Base-by-base conservation (phyloP, 768 basidiomycete genomes). In the Russula griseocarnosa region DNA sequence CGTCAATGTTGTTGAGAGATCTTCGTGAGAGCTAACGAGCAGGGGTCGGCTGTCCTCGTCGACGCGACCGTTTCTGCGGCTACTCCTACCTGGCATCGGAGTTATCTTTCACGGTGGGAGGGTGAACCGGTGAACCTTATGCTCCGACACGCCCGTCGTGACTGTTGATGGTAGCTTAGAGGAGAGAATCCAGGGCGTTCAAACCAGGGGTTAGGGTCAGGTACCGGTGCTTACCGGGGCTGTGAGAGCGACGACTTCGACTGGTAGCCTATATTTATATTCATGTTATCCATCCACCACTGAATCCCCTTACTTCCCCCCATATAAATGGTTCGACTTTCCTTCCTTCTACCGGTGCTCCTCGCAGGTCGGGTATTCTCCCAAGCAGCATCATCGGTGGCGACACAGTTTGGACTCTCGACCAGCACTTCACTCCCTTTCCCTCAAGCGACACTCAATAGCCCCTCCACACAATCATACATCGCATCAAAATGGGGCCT, bases 371-470 rank as follows among this genome's bases (percentile, higher is more conserved):
- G 20, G 5, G 59, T 36, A 5, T 22, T 57, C 38, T 36, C 66
- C 3, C 55, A 65, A 34, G 61, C 66, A 0, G 44, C 52, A 1
- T 49, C 67, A 2, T 57, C 66, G 5, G 55, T 86, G 42, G 84
- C 85, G 32, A 73, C 80, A 0, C 78, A 75, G 63, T 87, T 80
- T 71, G 76, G 77, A 13, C 79, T 88, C 55, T 75, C 83, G 14
- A 83, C 84, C 2, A 85, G 83, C 71, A 89, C 87, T 3, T 71
- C 76, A 5, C 73, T 90, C 18, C 81, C 86, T 5, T 90, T 86
- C 70, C 88, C 89, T 26, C 78, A 83, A 5, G 78, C 83, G 5
- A 87, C 86, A 0, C 80, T 81, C 62, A 70, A 78, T n/a, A 75
- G 80, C 42, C 69, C 71, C 32, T 79, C 84, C 58, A 73, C 88